A percentile compares a stretch with the other conserved stretches of the same genome.
Evolutionary conservation across 2,329 filamentous ascomycete genomes (phyloP).

Genomic region (Aspergillus spinulosporus): DNA sequence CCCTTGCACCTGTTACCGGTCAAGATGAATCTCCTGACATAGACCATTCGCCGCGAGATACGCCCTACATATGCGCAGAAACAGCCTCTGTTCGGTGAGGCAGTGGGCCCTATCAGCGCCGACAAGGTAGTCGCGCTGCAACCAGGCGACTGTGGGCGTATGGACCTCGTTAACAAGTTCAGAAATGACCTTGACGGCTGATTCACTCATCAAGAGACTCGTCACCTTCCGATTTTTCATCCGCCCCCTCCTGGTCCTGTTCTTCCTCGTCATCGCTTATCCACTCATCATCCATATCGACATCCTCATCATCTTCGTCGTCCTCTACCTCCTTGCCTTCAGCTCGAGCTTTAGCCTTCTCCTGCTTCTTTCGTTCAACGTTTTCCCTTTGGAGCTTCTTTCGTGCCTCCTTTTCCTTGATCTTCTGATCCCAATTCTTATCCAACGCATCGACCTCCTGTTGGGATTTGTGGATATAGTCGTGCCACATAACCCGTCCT

Average conservation of each 20-base stretch:
- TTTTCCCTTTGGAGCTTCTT: slow-evolving; percentile 85
- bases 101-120: background rate
- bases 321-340: slow-evolving; percentile 46
- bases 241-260: slow-evolving; percentile 45
- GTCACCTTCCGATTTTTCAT: slow-evolving; percentile 36
- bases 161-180: background rate
- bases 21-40: background rate
- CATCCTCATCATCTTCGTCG: slow-evolving; percentile 49
- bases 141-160: background rate
- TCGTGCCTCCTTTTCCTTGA: slow-evolving; percentile 77
- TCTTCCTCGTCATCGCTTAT: slow-evolving; percentile 54
- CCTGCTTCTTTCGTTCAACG: slow-evolving; percentile 78
- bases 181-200: background rate
- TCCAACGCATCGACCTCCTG: slow-evolving; percentile 77
- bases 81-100: background rate
- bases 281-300: slow-evolving; percentile 56
- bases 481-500: slow-evolving; percentile 96
- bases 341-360: slow-evolving; percentile 52
- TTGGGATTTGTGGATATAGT: slow-evolving; percentile 82
- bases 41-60: background rate
- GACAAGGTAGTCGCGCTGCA: background rate
- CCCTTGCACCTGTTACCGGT: background rate
- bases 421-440: slow-evolving; percentile 74
- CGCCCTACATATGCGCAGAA: background rate
- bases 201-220: slow-evolving; percentile 45